Base-by-base conservation (phyloP, 768 basidiomycete genomes). In the Lactarius vividus region DNA sequence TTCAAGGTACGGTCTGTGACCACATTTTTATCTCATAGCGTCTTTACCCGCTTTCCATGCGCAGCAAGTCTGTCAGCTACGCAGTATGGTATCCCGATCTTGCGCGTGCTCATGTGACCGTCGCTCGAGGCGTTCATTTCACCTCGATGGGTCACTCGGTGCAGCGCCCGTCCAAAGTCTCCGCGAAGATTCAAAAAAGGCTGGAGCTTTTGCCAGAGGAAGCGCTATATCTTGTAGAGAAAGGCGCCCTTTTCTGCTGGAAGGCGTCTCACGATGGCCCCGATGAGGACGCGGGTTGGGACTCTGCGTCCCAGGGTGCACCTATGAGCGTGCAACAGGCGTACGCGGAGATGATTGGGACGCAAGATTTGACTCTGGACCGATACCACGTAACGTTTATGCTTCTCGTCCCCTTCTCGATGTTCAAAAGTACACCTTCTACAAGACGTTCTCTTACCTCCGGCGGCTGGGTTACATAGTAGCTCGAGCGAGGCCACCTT, bases 321-420 rank as follows among this genome's bases (percentile, higher is more conserved):
- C 92, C 94, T 0, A 96, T 98, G 90, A 87, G 85, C 59, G 94
- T 94, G 4, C 92, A 97, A 74, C 93, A 98, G 72, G 94, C 89
- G 0, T 98, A 87, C 73, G 81, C 83, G 1, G 89, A 91, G 72
- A 90, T 96, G 85, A 86, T 97, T 62, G 93, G 91, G 5, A 81
- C 76, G 57, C 88, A 90, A 52, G 87, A 85, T 55, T 74, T 98
- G 42, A 90, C 89, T 0, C 76, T 93, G 69, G 96, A 98, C 74
- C 84, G 85, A 65, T 95, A 96, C 75, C 94, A 97, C 82, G 96
- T 93, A 64, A 52, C 56, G 81, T 59, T 40, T 31, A 57, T 4
- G 40, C 5, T 29, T 53, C 9, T n/a, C 46, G 26, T 52, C 57
- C 28, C 15, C 31, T 6, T 20, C 52, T 28, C 26, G 1, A 31